These are phyloP conservation scores for Aureobasidium vineae DNA, from an alignment of 2,329 filamentous ascomycete genomes.

Conservation along the genomic window DNA sequence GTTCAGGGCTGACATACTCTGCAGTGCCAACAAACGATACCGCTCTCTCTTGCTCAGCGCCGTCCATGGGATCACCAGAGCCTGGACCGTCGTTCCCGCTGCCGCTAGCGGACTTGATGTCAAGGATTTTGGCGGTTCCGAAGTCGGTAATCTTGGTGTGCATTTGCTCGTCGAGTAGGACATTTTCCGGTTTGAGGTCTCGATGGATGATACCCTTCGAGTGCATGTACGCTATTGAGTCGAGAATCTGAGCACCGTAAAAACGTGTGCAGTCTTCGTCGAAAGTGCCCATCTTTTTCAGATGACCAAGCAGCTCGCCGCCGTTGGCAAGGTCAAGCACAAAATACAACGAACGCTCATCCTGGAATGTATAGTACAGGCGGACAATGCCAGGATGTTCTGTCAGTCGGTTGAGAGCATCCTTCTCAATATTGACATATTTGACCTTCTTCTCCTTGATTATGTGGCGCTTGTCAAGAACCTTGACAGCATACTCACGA, in stretches of 20 bases:
- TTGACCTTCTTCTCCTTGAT: slow-evolving; percentile 99
- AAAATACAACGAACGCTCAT: slow-evolving; percentile 94
- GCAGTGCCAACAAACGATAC: slow-evolving; percentile 97
- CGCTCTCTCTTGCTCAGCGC: slow-evolving; percentile 67
- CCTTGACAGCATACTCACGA: slow-evolving; percentile 97
- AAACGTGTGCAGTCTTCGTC: slow-evolving; percentile 93
- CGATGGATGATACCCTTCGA: slow-evolving; percentile 92
- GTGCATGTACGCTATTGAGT: slow-evolving; percentile 98
- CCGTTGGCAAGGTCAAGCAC: slow-evolving; percentile 91
- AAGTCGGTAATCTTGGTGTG: slow-evolving; percentile 99
- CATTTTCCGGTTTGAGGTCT: slow-evolving; percentile 95
- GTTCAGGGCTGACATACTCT: slow-evolving; percentile 95
- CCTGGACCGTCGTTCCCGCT: slow-evolving; percentile 40
- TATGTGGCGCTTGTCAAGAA: slow-evolving; percentile 96
- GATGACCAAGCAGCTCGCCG: slow-evolving; percentile 83
- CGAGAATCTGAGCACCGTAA: slow-evolving; percentile 92
- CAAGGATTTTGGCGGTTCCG: slow-evolving; percentile 92
- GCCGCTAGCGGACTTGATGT: slow-evolving; percentile 41
- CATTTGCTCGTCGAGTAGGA: slow-evolving; percentile 91
- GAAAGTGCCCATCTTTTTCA: slow-evolving; percentile 94
- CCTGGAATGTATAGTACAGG: slow-evolving; percentile 98
- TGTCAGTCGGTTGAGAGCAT: slow-evolving; percentile 91
- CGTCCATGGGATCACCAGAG: slow-evolving; percentile 53
- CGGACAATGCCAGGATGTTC: slow-evolving; percentile 96
- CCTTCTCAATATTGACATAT: slow-evolving; percentile 99